A percentile compares a stretch with the other conserved stretches of the same genome.
phyloP scores from a whole-genome alignment of 441 rosid genomes.

The Bocquillonia castaneifolia region DNA sequence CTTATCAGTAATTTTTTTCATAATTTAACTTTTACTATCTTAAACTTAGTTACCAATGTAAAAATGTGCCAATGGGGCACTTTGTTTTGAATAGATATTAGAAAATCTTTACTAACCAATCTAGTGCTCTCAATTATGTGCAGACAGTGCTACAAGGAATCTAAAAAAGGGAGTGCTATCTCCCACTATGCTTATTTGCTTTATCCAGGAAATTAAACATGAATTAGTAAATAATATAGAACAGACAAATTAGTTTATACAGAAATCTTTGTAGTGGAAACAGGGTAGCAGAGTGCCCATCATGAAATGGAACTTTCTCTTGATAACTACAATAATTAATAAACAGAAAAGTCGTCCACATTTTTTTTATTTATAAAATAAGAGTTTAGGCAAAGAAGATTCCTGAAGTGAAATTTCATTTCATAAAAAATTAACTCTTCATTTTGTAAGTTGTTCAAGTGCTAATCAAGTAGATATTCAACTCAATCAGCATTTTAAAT shows the following conservation, averaged over 20 bases:
- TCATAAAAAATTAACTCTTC: not conserved
- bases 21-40: too few relatives aligned
- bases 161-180: constrained; percentile 22
- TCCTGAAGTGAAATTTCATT: constrained; percentile 17
- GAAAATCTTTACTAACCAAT: not conserved
- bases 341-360: constrained; percentile 19
- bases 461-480: constrained; percentile 27
- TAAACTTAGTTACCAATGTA: too few relatives aligned
- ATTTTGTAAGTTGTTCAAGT: constrained; percentile 26
- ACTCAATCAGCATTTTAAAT: constrained; percentile 9
- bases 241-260: constrained; percentile 25
- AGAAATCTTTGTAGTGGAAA: constrained; percentile 25
- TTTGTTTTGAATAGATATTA: too few relatives aligned
- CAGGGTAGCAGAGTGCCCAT: constrained; percentile 19
- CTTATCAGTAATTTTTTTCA: too few relatives aligned
- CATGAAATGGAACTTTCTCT: not conserved
- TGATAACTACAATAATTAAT: not conserved
- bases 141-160: constrained; percentile 29
- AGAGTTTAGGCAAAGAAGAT: constrained; percentile 13
- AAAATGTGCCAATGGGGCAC: too few relatives aligned
- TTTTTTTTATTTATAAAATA: not conserved
- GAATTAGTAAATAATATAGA: constrained; percentile 12
- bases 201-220: constrained; percentile 7
- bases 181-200: constrained; percentile 8
- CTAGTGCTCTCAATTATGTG: constrained; percentile 14